Base-by-base conservation (phyloP, 176 grass and related monocot genomes). In the Cymbopogon citratus region DNA sequence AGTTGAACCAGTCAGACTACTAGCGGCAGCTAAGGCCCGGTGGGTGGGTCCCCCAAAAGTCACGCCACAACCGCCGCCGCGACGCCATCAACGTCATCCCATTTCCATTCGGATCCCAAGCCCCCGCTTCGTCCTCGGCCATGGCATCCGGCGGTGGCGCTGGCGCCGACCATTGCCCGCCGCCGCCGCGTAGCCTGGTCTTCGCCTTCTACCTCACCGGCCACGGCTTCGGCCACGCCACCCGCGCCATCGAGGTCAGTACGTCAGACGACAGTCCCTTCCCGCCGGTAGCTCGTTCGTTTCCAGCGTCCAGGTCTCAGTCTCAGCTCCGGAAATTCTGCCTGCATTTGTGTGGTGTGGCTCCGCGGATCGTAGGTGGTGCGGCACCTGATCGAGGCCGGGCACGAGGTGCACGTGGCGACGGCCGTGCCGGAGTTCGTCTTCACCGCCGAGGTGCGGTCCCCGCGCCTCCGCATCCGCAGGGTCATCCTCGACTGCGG, bases 211-310 rank as follows among this genome's bases (percentile, higher is more conserved):
- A 91, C 75, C 78, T 95, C 75, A 99, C 92, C 21, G 96, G 92
- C 62, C 91, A 99, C 38, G 96, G 96, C 75, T 99, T 99, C 83
- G 96, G 92, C 80, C 96, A 99, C 83, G 96, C 96, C 73, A 99
- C 92, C 6, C 92, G 96, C 43, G 85, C 92, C 45, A 77, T 95
- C 62, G 96, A 80, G 78, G 78, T 80, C 46, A 52, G 46, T 80
- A n/a, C n/a, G n/a, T n/a, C n/a, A n/a, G n/a, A n/a, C n/a, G n/a
- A n/a, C 59, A 66, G 65, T 76, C 29, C 12, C 13, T 4, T 33
- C 31, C 31, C 31, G 19, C 31, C 31, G 31, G 31, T 8, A 4
- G 24, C 40, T 16, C 21, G 36, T 27, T 10, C 63, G 63, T 69
- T 61, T 76, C 63, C 1, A 21, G 3, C 12, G 48, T 21, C 19